Percentiles rank a stretch among this genome's conserved stretches.
Conservation (phyloP, 2,329 filamentous ascomycete genomes). For the Botryotinia convoluta region DNA sequence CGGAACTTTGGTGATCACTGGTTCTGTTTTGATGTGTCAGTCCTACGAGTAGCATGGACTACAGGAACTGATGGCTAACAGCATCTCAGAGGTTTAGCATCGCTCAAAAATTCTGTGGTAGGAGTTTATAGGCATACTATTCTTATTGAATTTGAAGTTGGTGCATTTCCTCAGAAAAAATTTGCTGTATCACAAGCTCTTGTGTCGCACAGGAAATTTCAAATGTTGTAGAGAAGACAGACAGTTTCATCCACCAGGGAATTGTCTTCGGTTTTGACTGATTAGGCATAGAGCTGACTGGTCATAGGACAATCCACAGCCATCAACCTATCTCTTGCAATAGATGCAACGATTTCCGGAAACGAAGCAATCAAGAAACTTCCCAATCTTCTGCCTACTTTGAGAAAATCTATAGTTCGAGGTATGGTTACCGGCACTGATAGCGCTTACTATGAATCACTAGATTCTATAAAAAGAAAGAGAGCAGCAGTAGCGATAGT, state of each 20-base stretch:
- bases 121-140: not conserved
- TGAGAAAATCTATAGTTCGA: not conserved
- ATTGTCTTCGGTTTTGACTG: not conserved
- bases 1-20: not conserved
- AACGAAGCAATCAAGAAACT: not conserved
- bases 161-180: not conserved
- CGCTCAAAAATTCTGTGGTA: not conserved
- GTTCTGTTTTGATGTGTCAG: not conserved
- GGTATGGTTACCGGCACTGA: slow-evolving; percentile 1
- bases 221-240: not conserved
- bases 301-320: not conserved
- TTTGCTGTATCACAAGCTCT: not conserved
- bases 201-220: not conserved
- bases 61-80: not conserved
- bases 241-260: not conserved
- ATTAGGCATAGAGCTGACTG: not conserved
- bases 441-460: not conserved
- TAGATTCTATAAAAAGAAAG: not conserved
- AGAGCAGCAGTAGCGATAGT: not conserved
- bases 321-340: not conserved
- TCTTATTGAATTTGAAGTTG: not conserved
- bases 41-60: not conserved
- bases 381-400: not conserved
- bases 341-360: not conserved
- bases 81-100: not conserved